Conservation (phyloP, 495 filamentous ascomycete genomes). For the Terfezia boudieri region DNA sequence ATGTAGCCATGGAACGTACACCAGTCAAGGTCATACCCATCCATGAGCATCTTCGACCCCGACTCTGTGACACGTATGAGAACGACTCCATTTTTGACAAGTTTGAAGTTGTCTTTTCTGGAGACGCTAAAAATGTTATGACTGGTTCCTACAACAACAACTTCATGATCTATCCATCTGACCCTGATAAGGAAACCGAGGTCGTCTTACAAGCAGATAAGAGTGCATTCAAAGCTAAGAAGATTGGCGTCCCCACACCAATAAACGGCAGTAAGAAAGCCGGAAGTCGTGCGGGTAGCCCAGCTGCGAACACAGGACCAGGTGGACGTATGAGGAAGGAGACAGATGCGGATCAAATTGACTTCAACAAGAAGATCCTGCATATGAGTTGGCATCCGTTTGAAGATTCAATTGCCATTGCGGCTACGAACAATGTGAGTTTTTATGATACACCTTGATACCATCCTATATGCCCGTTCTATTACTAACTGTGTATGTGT, state of each 20-base stretch:
- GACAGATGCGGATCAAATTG: conserved; percentile 97
- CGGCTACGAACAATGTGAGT: conserved; percentile 95
- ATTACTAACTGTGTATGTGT: background rate
- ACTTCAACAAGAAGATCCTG: conserved; percentile 99
- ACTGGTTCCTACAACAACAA: conserved; percentile 99
- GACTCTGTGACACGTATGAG: conserved; percentile 94
- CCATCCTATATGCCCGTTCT: background rate
- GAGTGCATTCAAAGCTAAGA: conserved; percentile 98
- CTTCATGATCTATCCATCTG: conserved; percentile 99
- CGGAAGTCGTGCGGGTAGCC: conserved; percentile 68
- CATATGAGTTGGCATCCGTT: conserved; percentile 99
- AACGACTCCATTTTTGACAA: conserved; percentile 99
- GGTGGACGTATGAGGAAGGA: conserved; percentile 95
- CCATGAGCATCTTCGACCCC: conserved; percentile 84
- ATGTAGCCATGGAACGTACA: conserved; percentile 94
- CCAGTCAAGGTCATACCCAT: conserved; percentile 97
- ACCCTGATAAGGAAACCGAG: conserved; percentile 86
- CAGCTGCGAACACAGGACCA: conserved; percentile 54
- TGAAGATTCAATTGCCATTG: conserved; percentile 98
- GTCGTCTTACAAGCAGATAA: conserved; percentile 96
- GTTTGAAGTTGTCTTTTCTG: conserved; percentile 97
- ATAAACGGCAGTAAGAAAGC: conserved; percentile 78
- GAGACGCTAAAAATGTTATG: conserved; percentile 97
- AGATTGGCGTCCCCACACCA: conserved; percentile 90
- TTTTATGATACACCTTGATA: conserved; percentile 3